Base-by-base conservation (phyloP, 495 filamentous ascomycete species). In the Cercophora sp. region DNA sequence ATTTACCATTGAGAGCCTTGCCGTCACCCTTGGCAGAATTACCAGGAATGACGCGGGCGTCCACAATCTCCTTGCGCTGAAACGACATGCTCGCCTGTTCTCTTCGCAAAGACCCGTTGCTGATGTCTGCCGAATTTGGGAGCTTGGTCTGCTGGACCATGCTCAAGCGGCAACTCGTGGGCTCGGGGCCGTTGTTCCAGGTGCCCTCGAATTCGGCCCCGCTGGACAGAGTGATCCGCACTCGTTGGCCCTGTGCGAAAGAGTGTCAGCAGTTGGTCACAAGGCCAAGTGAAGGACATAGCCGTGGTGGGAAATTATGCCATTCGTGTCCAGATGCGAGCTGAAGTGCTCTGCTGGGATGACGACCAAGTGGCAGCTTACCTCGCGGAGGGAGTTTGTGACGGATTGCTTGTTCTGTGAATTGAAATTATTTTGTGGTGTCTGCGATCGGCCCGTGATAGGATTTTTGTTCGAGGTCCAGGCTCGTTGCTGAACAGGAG, bases 31-130 rank as follows among this genome's bases (percentile, higher is more conserved):
- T 77, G 29, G 59, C 57, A 39, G 56, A 39, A 43, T 67, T 73
- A 46, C 67, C 66, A 29, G 82, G 78, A 27, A 82, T 64, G 18
- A 86, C 79, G 49, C 77, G 69, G 40, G 89, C 73, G 56, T 91
- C 86, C 36, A 76, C 73, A 29, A 88, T 75, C 58, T 96, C 89
- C 61, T 86, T 87, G 25, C 82, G 71, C 60, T 91, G 86, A 57
- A 95, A 93, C 15, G 83, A 71, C 87, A 95, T 88, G 48, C 72
- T 65, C 84, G 82, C 13, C 57, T 72, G 69, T 49, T 73, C 68
- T 55, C 62, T 70, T 60, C 67, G 72, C 9, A 51, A 50, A 10
- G 64, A 57, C 43, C 76, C 74, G 73, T 76, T 77, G 11, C 65
- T 52, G 39, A 60, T 64, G 29, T 74, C 71, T 48, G 58, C 56